Evolutionary conservation across 2,329 filamentous ascomycete species (phyloP).

Genomic region (Samsoniella hepiali): DNA sequence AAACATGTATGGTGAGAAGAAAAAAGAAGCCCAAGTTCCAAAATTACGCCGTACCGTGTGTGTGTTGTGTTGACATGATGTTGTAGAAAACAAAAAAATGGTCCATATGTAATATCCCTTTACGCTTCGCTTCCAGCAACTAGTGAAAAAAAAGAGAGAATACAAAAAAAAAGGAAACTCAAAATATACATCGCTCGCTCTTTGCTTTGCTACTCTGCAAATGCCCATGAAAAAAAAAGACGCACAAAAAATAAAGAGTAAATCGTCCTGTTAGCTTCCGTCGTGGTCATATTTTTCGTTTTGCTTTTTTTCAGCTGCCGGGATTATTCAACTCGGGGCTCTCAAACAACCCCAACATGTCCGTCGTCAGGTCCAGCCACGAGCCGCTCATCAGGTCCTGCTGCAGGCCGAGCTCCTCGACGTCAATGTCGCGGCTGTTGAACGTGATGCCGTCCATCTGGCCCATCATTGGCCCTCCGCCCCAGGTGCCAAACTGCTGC

Average conservation of each 20-base stretch:
- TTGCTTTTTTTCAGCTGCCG: background rate
- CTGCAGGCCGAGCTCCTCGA: slow-evolving; percentile 58
- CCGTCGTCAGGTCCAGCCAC: slow-evolving; percentile 69
- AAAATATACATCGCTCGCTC: slow-evolving; percentile 3
- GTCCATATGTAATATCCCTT: background rate
- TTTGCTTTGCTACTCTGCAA: slow-evolving; percentile 1
- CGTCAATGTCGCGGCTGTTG: slow-evolving; percentile 73
- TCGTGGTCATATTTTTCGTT: no score
- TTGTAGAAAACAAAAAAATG: background rate
- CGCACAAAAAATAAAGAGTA: background rate
- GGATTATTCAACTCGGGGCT: slow-evolving; percentile 30
- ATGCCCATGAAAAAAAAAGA: background rate
- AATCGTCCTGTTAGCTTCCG: background rate
- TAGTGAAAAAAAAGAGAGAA: background rate
- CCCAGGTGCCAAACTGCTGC: slow-evolving; percentile 27
- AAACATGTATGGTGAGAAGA: no score
- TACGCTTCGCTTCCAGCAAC: slow-evolving; percentile 7
- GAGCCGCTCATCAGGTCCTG: slow-evolving; percentile 62
- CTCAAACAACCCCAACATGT: slow-evolving; percentile 58
- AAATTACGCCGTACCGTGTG: no score
- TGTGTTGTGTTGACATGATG: background rate
- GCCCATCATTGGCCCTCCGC: slow-evolving; percentile 27
- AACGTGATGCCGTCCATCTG: slow-evolving; percentile 61
- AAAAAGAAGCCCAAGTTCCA: no score
- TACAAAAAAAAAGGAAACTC: background rate